Base-by-base conservation (phyloP, 352 stramenopile genomes). In the Phytophthora foliorum region DNA sequence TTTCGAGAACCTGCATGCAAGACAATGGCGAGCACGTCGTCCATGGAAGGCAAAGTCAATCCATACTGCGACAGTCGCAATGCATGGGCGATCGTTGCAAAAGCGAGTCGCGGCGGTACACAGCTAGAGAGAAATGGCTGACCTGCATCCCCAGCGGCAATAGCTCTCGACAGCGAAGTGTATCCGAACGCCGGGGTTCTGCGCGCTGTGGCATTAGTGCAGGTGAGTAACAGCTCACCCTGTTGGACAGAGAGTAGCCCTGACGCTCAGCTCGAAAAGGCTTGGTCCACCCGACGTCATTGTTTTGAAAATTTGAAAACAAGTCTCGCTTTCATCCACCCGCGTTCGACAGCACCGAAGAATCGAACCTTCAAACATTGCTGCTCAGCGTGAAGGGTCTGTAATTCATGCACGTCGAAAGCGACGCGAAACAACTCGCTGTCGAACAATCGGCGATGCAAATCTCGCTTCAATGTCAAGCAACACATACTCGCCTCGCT, bases 271-370 rank as follows among this genome's bases (percentile, higher is more conserved):
- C 52, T 58, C n/a, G 52, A 48, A 50, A 58, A 58, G 22, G 48
- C 36, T 57, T 31, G 31, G 45, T 22, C 44, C n/a, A 13, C 11
- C 31, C 51, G 10, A 34, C 24, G 24, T n/a, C 49, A 41, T 36
- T 69, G 53, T 64, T 69, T 64, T 53, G 53, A 63, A 57, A 69
- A 63, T 69, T 64, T 53, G 53, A 63, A 57, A 69, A 63, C 61
- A 69, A 39, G 34, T 25, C 25, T 53, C 44, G 62, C 31, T 69
- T 63, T 63, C 60, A 50, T 34, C 42, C 32, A 13, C 24, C 44
- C 6, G 13, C 34, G 34, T 4, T 41, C 17, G 38, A 3, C 38
- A 22, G 17, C 14, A 44, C 38, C 38, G 11, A 45, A 6, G 39
- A 24, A 45, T 45, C 17, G 39, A 45, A 45, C 5, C 39, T 45